Percentiles rank a stretch among this genome's conserved stretches.
phyloP scores from a whole-genome alignment of 2,329 filamentous ascomycete genomes.

The Cladosporium sp. region DNA sequence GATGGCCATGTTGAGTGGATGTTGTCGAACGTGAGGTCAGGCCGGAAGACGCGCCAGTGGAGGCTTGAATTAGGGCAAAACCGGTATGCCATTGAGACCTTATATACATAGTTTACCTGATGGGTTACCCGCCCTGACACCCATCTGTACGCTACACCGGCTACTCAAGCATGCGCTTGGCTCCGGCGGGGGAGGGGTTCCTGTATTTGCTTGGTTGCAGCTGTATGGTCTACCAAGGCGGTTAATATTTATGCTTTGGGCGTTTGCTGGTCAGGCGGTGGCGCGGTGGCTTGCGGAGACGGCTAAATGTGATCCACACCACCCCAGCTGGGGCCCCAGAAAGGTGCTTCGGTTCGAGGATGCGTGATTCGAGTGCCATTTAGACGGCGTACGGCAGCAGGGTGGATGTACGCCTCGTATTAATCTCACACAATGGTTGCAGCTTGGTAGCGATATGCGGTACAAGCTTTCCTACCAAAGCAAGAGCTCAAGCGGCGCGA shows the following conservation, averaged over 20 bases:
- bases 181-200: conserved; percentile 1
- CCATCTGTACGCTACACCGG: background rate
- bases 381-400: background rate
- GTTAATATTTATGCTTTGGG: conserved; percentile 11
- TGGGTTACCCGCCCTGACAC: conserved; percentile 3
- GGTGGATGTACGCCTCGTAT: conserved; percentile 7
- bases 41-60: background rate
- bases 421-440: background rate
- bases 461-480: background rate
- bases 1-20: conserved; percentile 1
- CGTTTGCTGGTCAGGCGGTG: conserved; percentile 6
- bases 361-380: background rate
- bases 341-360: background rate
- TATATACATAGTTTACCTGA: background rate
- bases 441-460: background rate
- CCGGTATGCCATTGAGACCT: background rate
- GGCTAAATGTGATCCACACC: conserved; percentile 11
- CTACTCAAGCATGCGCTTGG: conserved; percentile 3
- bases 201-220: conserved; percentile 1
- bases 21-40: background rate
- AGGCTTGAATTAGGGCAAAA: background rate
- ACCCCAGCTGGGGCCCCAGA: conserved; percentile 10
- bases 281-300: conserved; percentile 4
- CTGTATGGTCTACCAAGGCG: conserved; percentile 17
- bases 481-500: background rate